Evolutionary conservation across 2,329 filamentous ascomycete species (phyloP).

Genomic region (Diaporthe citriasiana): DNA sequence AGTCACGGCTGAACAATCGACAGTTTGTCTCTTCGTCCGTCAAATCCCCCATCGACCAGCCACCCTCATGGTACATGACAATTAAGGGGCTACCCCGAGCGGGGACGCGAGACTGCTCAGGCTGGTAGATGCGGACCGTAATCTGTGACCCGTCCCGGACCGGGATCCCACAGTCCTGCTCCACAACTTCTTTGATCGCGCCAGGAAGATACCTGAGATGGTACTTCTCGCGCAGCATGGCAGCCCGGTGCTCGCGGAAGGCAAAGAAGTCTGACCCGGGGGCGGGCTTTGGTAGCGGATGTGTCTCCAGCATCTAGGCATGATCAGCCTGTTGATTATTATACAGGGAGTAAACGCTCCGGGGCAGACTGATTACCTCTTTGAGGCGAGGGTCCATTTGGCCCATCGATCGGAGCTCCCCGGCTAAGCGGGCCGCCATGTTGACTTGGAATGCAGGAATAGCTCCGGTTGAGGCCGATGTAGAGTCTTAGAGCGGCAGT

Average conservation of each 20-base stretch:
- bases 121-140: conserved; percentile 51
- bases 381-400: conserved; percentile 26
- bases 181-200: conserved; percentile 47
- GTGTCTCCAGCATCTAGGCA: neutral
- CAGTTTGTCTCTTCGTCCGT: conserved; percentile 52
- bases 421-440: conserved; percentile 28
- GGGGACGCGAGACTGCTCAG: conserved; percentile 39
- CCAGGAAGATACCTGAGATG: conserved; percentile 48
- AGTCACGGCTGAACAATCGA: conserved; percentile 49
- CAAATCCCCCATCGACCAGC: conserved; percentile 52
- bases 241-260: conserved; percentile 46
- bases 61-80: conserved; percentile 54
- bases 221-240: conserved; percentile 48
- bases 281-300: conserved; percentile 43
- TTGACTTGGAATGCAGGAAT: neutral
- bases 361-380: neutral
- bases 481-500: neutral
- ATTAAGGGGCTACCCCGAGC: conserved; percentile 48
- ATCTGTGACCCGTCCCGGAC: conserved; percentile 53
- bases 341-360: neutral
- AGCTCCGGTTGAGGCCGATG: neutral
- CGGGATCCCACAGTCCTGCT: conserved; percentile 50
- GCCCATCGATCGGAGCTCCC: conserved; percentile 33
- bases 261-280: conserved; percentile 46
- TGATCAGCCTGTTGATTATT: neutral